Base-by-base conservation (phyloP, 805 yeast genomes). In the Wickerhamia fluorescens region DNA sequence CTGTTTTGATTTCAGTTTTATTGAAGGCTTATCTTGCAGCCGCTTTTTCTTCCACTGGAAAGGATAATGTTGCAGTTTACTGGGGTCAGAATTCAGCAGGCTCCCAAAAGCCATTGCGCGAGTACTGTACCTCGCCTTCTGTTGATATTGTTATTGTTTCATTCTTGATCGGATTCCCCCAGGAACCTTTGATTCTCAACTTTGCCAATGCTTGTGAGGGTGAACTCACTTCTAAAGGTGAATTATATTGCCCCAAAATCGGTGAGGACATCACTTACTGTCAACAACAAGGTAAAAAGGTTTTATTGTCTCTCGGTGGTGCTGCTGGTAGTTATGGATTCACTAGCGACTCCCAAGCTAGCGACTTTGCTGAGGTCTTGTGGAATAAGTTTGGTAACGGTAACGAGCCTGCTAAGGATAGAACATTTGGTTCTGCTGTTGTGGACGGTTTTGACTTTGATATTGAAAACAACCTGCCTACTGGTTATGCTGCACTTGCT, bases 371-470 rank as follows among this genome's bases (percentile, higher is more conserved):
- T 16, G 28, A 44, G 10, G 34, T 49, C 13, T 36, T 59, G 43
- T 53, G 51, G 48, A 33, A 44, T 37, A 42, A 37, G 19, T 48
- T 45, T 20, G 53, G 53, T 15, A 41, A 38, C 6, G 51, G 53
- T 7, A 14, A 26, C 5, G 38, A 32, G 14, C 26, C 34, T 15
- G 22, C 35, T 14, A 26, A 28, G 10, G 58, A 58, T 30, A 57
- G 75, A 46, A 75, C 76, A 15, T 85, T 86, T 50, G 94, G 82
- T 27, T 73, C 68, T 43, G 65, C 88, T 6, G 71, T 86, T 25
- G 60, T 83, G 17, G 95, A 89, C 48, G 96, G 96, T 1, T 87
- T 88, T 49, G 78, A 82, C 43, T 68, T 74, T 37, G 95, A 87
- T 49, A 61, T 75, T 40, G 88, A 84, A 52, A 68, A 73, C 49